Conservation (phyloP, 768 basidiomycete species). For the Suillus lakei region DNA sequence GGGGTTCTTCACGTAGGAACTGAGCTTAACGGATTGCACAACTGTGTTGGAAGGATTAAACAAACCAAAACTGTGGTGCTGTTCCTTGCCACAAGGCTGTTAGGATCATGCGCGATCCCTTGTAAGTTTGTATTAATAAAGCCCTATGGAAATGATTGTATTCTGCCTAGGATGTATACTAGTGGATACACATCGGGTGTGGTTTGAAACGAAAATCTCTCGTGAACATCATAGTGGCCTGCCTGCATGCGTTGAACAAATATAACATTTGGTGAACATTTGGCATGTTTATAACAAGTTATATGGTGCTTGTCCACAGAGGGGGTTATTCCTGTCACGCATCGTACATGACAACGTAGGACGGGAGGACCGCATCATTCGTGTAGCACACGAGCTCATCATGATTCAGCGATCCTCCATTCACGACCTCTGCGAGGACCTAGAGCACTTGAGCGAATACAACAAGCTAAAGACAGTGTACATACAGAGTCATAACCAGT, state of each 20-base stretch:
- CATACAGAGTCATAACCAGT: conserved; percentile 69
- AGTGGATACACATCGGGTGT: no score
- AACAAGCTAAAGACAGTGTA: conserved; percentile 12
- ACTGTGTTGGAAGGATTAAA: background rate
- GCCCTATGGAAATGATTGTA: no score
- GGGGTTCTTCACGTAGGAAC: background rate
- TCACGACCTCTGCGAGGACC: conserved; percentile 64
- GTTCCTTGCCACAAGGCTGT: no score
- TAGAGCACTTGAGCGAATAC: conserved; percentile 26
- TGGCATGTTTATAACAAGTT: no score
- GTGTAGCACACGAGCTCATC: conserved; percentile 74
- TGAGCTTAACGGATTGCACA: background rate
- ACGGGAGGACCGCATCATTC: conserved; percentile 74
- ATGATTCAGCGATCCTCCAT: conserved; percentile 68
- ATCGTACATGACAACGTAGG: conserved; percentile 74
- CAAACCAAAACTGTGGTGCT: background rate
- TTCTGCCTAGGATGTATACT: no score
- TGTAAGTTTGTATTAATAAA: no score
- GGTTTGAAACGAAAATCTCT: no score
- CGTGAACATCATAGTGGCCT: no score
- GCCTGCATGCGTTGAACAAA: no score
- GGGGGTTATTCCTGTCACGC: conserved; percentile 25
- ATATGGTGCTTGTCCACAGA: background rate
- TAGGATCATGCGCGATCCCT: no score
- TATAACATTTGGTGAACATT: no score